Evolutionary conservation across 2,329 filamentous ascomycete species (phyloP).

Genomic region (Sporothrix brunneoviolacea): DNA sequence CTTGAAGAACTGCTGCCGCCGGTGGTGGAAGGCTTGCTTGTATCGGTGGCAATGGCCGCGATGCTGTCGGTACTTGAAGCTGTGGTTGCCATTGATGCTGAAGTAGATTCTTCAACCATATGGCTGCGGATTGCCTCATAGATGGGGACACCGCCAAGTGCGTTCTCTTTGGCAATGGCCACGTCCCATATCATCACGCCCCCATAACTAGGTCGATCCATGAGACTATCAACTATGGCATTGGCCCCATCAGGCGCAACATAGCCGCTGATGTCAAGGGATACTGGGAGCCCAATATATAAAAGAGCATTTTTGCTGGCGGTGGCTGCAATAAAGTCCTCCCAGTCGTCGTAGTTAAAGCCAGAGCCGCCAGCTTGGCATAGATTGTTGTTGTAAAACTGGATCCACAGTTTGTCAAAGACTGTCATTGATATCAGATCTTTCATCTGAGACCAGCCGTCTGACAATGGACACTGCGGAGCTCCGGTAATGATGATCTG

Average conservation of each 20-base stretch:
- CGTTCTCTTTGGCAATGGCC: not conserved
- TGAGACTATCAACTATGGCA: not conserved
- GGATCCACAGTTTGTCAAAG: slow-evolving; percentile 6
- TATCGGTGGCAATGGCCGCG: too few species aligned
- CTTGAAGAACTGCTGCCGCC: too few species aligned
- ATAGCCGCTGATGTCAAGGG: not conserved
- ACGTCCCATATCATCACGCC: slow-evolving; percentile 7
- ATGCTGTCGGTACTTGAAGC: too few species aligned
- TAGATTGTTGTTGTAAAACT: slow-evolving; percentile 7
- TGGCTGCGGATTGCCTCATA: slow-evolving; percentile 4
- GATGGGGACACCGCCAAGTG: not conserved
- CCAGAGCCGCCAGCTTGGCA: not conserved
- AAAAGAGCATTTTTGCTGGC: not conserved
- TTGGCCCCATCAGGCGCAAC: not conserved
- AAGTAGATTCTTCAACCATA: not conserved
- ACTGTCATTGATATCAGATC: not conserved
- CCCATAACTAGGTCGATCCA: not conserved
- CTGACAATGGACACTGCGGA: slow-evolving; percentile 1
- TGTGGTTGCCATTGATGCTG: too few species aligned
- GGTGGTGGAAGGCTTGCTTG: too few species aligned
- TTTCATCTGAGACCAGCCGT: slow-evolving; percentile 3
- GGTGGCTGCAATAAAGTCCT: not conserved
- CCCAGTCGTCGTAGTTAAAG: slow-evolving; percentile 8
- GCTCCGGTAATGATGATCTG: slow-evolving; percentile 4
- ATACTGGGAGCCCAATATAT: slow-evolving; percentile 5